A percentile compares a stretch with the other conserved stretches of the same genome.
Conservation (phyloP, 305 asterid genomes). For the Fraxinus xanthoxyloides region DNA sequence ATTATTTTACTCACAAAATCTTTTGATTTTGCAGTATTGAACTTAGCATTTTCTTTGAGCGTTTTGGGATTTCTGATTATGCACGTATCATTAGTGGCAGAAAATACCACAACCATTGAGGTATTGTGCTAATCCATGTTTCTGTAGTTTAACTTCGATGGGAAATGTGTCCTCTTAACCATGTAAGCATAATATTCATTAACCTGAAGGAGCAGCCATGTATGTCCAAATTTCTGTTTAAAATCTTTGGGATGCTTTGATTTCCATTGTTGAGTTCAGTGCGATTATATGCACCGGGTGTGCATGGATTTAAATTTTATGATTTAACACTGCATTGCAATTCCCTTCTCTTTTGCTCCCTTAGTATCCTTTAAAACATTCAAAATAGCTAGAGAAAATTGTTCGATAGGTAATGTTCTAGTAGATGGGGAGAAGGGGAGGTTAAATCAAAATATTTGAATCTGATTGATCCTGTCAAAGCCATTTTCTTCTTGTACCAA, state of each 20-base stretch:
- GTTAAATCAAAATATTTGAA: background rate
- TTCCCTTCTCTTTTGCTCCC: background rate
- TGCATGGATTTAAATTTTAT: background rate
- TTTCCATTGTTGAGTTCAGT: constrained; percentile 2
- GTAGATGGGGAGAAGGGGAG: background rate
- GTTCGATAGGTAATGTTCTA: background rate
- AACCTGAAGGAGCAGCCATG: background rate
- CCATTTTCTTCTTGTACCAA: background rate
- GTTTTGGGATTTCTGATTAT: constrained; percentile 90
- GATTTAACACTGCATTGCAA: background rate
- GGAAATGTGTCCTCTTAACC: background rate
- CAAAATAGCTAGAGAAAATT: background rate
- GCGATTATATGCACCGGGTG: background rate
- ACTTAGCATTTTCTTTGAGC: constrained; percentile 90
- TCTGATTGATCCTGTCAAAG: background rate
- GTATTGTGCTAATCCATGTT: constrained; percentile 36
- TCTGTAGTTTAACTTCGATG: constrained; percentile 18
- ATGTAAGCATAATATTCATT: background rate
- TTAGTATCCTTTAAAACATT: background rate
- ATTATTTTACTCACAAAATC: constrained; percentile 13
- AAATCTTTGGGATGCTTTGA: constrained; percentile 11
- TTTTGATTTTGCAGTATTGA: constrained; percentile 56
- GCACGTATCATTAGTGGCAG: constrained; percentile 89
- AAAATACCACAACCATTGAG: constrained; percentile 95
- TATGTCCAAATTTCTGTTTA: constrained; percentile 12